Evolutionary conservation across 495 filamentous ascomycete genomes (phyloP), one percentile per base, ranked within the genome.

Genomic region (Bacidia gigantensis): DNA sequence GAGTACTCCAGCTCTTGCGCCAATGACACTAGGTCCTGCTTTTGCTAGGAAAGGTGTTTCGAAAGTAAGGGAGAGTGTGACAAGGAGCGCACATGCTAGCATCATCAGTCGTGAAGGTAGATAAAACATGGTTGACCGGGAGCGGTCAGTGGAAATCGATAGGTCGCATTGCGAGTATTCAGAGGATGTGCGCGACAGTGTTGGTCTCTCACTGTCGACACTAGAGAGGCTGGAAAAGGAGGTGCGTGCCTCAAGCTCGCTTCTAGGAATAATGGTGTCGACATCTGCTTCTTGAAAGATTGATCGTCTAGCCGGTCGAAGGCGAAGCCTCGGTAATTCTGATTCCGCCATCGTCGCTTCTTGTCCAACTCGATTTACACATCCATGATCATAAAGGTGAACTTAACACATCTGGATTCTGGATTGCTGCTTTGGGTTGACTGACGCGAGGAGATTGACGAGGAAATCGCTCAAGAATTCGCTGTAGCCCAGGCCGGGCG

Each of bases 1-100:
- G n/a, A 64, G 62, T 2, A 59, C 49, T 12, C 60, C 55, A 47
- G 60, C 61, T 21, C 43, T 54, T 26, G 57, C 60, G 24, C 61
- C 61, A 35, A 58, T 41, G 22, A 53, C 51, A 24, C 49, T 50
- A 10, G 49, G 41, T 25, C 54, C 54, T 24, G 52, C 25, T 22
- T 46, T 52, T 11, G 26, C 49, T 22, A 60, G 11, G 11, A 55
- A 49, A 17, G 54, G 45, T 26, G 51, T 54, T 11, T 59, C 56
- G 42, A 58, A 50, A 1, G 60, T 29, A 39, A 60, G 26, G 25
- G 61, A 55, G n/a, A 62, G 43, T 11, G 45, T 49, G 40, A 62
- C 42, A 3, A 58, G 22, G 11, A 64, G 17, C 17, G 57, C 20
- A 14, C 62, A 49, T 21, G 58, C 58, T 26, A 60, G 42, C 3